Conservation (phyloP, 805 yeast species). For the Metahyphopichia silvanorum region DNA sequence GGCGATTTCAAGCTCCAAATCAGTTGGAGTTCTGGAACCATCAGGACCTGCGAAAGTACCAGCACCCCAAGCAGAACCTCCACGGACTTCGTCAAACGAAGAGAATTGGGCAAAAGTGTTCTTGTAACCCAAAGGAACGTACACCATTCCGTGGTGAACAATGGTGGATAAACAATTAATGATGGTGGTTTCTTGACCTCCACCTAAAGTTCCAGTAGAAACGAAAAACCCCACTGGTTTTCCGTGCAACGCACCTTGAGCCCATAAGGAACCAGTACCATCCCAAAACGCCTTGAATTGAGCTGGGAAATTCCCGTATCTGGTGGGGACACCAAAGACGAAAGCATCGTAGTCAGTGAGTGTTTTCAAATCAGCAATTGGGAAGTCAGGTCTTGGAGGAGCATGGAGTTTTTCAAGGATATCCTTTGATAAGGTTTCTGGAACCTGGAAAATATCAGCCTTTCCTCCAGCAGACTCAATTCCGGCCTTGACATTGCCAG, state of each 20-base stretch:
- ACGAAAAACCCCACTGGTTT: slow-evolving; percentile 75
- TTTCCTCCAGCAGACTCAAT: slow-evolving; percentile 57
- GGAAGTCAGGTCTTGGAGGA: slow-evolving; percentile 35
- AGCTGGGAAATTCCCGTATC: slow-evolving; percentile 74
- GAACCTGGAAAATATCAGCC: slow-evolving; percentile 63
- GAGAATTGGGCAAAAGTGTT: slow-evolving; percentile 50
- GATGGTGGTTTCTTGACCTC: slow-evolving; percentile 75
- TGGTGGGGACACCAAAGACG: slow-evolving; percentile 77
- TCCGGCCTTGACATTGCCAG: slow-evolving; percentile 61
- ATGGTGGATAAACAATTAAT: slow-evolving; percentile 58
- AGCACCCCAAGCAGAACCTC: slow-evolving; percentile 87
- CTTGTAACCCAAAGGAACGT: slow-evolving; percentile 69
- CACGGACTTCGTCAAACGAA: slow-evolving; percentile 61
- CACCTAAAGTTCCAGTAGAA: slow-evolving; percentile 71
- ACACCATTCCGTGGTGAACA: slow-evolving; percentile 77
- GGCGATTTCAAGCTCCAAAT: slow-evolving; percentile 63
- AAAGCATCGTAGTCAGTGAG: slow-evolving; percentile 68
- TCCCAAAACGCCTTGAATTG: slow-evolving; percentile 83
- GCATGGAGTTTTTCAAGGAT: slow-evolving; percentile 12
- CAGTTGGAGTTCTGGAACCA: slow-evolving; percentile 63
- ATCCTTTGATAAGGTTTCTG: slow-evolving; percentile 16
- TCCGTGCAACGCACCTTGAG: slow-evolving; percentile 62
- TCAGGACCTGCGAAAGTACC: slow-evolving; percentile 70
- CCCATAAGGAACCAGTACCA: slow-evolving; percentile 75
- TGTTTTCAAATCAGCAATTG: slow-evolving; percentile 56